Base-by-base conservation (phyloP, 345 rosid genomes). In the Syzygium jambos region DNA sequence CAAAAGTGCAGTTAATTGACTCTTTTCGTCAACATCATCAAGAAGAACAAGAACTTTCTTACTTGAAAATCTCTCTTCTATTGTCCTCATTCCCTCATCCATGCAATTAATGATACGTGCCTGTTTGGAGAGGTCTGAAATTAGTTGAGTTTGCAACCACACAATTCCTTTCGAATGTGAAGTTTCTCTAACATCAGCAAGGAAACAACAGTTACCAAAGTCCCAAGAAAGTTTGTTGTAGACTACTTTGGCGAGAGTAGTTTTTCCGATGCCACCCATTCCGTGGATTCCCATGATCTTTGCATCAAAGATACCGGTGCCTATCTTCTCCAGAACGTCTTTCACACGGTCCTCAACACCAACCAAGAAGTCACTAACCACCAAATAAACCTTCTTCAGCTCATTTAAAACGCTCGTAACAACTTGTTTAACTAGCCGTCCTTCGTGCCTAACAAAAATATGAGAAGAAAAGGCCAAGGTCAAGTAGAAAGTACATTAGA, bases 191-290 rank as follows among this genome's bases (percentile, higher is more conserved):
- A 86, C 41, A 51, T 86, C 52, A 25, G 65, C 78, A 53, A 86
- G 52, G 34, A 86, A 86, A 51, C 56, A 23, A 59, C 51, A 65
- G 34, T 51, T 17, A 17, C 49, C 43, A 86, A 59, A 86, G 23
- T 41, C 49, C 49, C 23, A 21, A 57, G 25, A 63, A 14, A 63
- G 78, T 51, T 86, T 38, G 82, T 86, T 86, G 83, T 86, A 86
- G 27, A 86, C 30, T 21, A 86, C 78, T 78, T 86, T 86, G 52
- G 87, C 87, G 5, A 86, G 53, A 63, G 87, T 86, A 43, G 87
- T 86, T 54, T 86, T 86, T 51, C 87, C 87, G 22, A 86, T 49
- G 19, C 87, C 87, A 57, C 34, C 14, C 63, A 86, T 86, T 15
- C 87, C 57, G 22, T 65, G 80, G 52, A 86, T 86, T 63, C 52